Evolutionary conservation across 208 protist genomes (phyloP).

Genomic region (Trypanosoma grayi): DNA sequence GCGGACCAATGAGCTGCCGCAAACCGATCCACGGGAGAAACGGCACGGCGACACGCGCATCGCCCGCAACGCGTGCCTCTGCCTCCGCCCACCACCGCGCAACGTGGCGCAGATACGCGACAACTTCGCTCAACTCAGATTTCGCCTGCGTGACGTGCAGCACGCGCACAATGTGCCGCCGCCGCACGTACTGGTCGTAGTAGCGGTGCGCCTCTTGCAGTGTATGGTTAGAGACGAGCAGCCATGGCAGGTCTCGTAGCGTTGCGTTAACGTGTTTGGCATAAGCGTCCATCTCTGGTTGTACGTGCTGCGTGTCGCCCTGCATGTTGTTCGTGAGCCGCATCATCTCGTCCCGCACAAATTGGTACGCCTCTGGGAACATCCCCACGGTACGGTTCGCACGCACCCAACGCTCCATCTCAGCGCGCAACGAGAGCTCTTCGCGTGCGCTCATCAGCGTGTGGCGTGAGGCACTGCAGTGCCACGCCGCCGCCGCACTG

Average conservation of each 20-base stretch:
- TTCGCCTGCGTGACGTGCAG: conserved; percentile 21
- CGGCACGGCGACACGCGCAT: conserved; percentile 14
- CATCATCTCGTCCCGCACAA: conserved; percentile 22
- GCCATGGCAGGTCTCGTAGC: conserved; percentile 26
- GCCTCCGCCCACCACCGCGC: conserved; percentile 36
- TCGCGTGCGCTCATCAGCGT: not conserved
- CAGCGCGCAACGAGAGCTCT: conserved; percentile 17
- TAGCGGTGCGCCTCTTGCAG: conserved; percentile 23
- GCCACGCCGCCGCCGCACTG: not conserved
- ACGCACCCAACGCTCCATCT: conserved; percentile 37
- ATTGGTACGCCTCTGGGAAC: conserved; percentile 26
- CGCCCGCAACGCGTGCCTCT: conserved; percentile 6
- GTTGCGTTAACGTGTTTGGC: conserved; percentile 28
- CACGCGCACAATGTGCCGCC: conserved; percentile 31
- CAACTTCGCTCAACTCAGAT: conserved; percentile 10
- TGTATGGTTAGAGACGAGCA: conserved; percentile 27
- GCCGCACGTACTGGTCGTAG: conserved; percentile 24
- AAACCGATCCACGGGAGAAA: conserved; percentile 28
- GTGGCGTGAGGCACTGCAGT: conserved; percentile 14
- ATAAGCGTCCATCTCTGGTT: not conserved
- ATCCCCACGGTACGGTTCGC: conserved; percentile 34
- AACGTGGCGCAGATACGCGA: conserved; percentile 21
- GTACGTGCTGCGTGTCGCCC: not conserved
- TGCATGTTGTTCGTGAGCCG: conserved; percentile 4
- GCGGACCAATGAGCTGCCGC: conserved; percentile 21